Evolutionary conservation across 2,329 filamentous ascomycete genomes (phyloP).

Genomic region (Coniochaeta ligniaria): DNA sequence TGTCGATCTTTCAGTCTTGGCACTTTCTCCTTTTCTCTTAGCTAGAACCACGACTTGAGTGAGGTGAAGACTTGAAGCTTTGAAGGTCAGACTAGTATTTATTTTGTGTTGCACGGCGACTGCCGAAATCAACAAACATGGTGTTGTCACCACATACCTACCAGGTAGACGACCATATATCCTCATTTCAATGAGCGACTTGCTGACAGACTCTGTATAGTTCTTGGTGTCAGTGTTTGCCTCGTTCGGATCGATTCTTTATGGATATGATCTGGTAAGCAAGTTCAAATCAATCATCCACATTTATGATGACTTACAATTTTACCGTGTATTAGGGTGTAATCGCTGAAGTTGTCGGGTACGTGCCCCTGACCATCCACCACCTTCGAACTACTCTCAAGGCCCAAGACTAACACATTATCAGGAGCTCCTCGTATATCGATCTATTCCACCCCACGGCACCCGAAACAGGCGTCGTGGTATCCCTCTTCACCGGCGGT

Average conservation of each 20-base stretch:
- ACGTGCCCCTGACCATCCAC: not conserved
- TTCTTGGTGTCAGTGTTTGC: slow-evolving; percentile 48
- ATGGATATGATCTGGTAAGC: slow-evolving; percentile 46
- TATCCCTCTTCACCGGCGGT: slow-evolving; percentile 72
- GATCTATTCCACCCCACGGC: slow-evolving; percentile 28
- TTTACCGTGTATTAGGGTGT: slow-evolving; percentile 28
- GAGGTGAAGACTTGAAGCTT: not conserved
- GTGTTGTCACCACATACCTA: slow-evolving; percentile 11
- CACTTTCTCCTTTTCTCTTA: not conserved
- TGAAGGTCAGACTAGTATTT: not conserved
- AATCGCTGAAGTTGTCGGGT: slow-evolving; percentile 42
- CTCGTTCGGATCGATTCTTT: slow-evolving; percentile 47
- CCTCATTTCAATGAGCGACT: not conserved
- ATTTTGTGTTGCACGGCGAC: not conserved
- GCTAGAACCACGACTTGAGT: not conserved
- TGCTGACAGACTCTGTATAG: slow-evolving; percentile 4
- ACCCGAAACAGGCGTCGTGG: slow-evolving; percentile 55
- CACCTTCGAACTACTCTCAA: not conserved
- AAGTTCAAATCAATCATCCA: not conserved
- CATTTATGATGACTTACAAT: not conserved
- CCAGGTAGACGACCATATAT: slow-evolving; percentile 14
- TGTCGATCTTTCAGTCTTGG: not conserved
- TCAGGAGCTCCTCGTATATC: slow-evolving; percentile 31
- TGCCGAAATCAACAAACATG: slow-evolving; percentile 6
- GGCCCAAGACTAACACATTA: not conserved